phyloP scores from a whole-genome alignment of 305 asterid genomes.

The Nicotiana rustica region DNA sequence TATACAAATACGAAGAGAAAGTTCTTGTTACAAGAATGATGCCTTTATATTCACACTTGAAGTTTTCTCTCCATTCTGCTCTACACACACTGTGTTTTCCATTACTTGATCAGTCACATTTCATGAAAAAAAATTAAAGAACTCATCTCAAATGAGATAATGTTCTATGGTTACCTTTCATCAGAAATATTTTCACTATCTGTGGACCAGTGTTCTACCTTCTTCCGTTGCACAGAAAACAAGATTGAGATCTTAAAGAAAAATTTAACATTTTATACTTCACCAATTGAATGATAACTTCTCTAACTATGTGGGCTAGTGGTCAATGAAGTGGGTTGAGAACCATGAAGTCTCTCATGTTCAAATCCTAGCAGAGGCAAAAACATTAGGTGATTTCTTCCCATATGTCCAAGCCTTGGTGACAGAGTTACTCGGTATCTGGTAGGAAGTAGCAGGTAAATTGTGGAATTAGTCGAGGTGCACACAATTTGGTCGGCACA shows the following conservation, averaged over 20 bases:
- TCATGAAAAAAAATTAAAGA: slow-evolving; percentile 1
- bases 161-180: slow-evolving; percentile 15
- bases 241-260: neutral
- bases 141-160: slow-evolving; percentile 7
- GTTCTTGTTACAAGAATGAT: slow-evolving; percentile 13
- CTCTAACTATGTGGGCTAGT: neutral
- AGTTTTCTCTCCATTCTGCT: slow-evolving; percentile 21
- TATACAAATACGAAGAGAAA: neutral
- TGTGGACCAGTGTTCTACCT: slow-evolving; percentile 21
- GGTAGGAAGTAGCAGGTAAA: too few relatives aligned
- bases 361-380: too few relatives aligned
- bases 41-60: neutral
- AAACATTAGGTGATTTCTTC: too few relatives aligned
- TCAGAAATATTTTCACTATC: neutral
- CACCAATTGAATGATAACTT: slow-evolving; percentile 4
- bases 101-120: neutral
- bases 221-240: slow-evolving; percentile 1
- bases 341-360: too few relatives aligned
- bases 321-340: too few relatives aligned
- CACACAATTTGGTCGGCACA: too few relatives aligned
- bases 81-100: neutral
- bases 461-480: too few relatives aligned
- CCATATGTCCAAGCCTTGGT: too few relatives aligned
- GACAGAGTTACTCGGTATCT: too few relatives aligned
- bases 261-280: neutral